These are phyloP conservation scores for Venturia effusa DNA, from an alignment of 2,329 filamentous ascomycete genomes.

Conservation along the genomic window DNA sequence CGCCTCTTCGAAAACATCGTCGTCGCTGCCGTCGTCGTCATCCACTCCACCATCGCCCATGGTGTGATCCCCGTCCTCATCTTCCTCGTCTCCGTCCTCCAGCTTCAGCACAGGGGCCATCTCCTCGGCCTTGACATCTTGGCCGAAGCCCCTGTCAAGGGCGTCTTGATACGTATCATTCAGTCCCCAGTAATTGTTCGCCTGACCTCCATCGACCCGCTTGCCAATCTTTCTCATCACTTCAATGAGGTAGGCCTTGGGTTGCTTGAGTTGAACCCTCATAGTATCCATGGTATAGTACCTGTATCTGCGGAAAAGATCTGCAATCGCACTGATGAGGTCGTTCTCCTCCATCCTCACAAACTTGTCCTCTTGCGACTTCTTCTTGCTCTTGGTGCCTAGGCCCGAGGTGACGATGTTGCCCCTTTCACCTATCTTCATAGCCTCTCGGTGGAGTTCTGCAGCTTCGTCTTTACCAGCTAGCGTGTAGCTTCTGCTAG, in stretches of 20 bases:
- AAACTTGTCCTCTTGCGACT: constrained; percentile 67
- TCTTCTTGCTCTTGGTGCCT: constrained; percentile 8
- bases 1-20: background rate
- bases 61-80: constrained; percentile 5
- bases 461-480: background rate
- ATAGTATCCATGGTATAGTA: constrained; percentile 94
- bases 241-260: constrained; percentile 85
- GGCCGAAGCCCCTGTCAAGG: background rate
- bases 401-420: background rate
- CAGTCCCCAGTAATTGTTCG: constrained; percentile 77
- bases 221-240: constrained; percentile 73
- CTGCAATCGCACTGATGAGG: constrained; percentile 74
- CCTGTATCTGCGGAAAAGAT: constrained; percentile 71
- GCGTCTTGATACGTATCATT: background rate
- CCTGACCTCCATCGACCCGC: constrained; percentile 70
- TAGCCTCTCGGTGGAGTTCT: background rate
- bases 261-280: constrained; percentile 67
- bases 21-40: background rate
- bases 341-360: constrained; percentile 84
- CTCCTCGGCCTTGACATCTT: constrained; percentile 6
- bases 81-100: constrained; percentile 7
- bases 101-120: background rate
- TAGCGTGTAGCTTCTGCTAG: background rate
- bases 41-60: background rate
- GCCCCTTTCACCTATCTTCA: background rate